Conservation (phyloP, 805 yeast genomes). For the Lachancea fermentati region DNA sequence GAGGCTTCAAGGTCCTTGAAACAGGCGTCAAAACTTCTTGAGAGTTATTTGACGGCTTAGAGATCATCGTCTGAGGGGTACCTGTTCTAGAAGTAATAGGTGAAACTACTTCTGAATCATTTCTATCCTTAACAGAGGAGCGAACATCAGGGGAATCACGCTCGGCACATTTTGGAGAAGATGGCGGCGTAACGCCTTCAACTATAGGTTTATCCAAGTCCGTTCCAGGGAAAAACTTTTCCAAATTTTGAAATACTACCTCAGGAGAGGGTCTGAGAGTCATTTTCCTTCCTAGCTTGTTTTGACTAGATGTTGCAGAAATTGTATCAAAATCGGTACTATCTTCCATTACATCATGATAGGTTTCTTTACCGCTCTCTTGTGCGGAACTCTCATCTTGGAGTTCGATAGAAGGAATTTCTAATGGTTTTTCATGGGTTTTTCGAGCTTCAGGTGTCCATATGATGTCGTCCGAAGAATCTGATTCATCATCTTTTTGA, state of each 20-base stretch:
- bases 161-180: conserved; percentile 39
- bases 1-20: conserved; percentile 16
- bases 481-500: neutral
- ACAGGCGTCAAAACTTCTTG: conserved; percentile 6
- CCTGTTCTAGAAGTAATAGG: conserved; percentile 23
- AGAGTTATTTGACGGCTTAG: conserved; percentile 13
- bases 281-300: conserved; percentile 37
- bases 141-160: conserved; percentile 4
- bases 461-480: conserved; percentile 14
- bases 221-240: conserved; percentile 85
- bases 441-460: conserved; percentile 9
- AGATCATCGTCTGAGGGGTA: conserved; percentile 26
- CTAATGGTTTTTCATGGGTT: conserved; percentile 1
- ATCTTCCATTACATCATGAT: conserved; percentile 7
- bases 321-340: conserved; percentile 4
- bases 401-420: neutral
- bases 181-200: conserved; percentile 60
- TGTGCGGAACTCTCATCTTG: neutral
- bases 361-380: conserved; percentile 5
- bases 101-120: conserved; percentile 20
- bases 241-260: conserved; percentile 85
- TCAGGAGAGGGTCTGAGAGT: conserved; percentile 93
- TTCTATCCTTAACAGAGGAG: neutral
- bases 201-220: conserved; percentile 89
- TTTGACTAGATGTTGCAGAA: conserved; percentile 3